Percentiles rank a stretch among this genome's conserved stretches.
These are phyloP conservation scores for Trichoderma virens DNA, from an alignment of 495 filamentous ascomycete species.

Conservation along the genomic window DNA sequence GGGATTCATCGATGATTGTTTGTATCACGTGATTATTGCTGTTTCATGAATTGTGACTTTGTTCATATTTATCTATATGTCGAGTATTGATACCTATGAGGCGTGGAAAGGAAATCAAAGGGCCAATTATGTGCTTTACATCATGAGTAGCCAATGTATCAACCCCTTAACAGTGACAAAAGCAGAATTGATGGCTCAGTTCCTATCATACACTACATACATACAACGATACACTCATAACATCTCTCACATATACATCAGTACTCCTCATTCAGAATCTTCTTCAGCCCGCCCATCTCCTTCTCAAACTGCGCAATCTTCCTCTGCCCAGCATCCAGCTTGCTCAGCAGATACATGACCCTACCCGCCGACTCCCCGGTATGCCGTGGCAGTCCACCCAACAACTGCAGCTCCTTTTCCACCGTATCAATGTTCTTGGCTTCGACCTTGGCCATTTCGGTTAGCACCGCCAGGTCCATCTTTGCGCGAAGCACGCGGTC, in stretches of 20 bases:
- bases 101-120: too few species aligned
- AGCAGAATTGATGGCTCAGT: too few species aligned
- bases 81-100: too few species aligned
- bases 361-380: conserved; percentile 54
- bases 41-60: too few species aligned
- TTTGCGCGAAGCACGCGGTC: conserved; percentile 66
- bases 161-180: too few species aligned
- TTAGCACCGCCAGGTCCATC: conserved; percentile 65
- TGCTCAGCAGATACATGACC: conserved; percentile 62
- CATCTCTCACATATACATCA: background rate
- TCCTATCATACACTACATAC: background rate
- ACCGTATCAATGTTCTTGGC: conserved; percentile 66
- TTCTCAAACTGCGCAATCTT: conserved; percentile 70
- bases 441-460: conserved; percentile 62
- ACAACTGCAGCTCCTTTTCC: conserved; percentile 65
- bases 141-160: too few species aligned
- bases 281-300: conserved; percentile 65
- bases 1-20: too few species aligned
- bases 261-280: conserved; percentile 29
- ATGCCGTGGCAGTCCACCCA: conserved; percentile 53
- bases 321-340: conserved; percentile 60
- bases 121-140: too few species aligned
- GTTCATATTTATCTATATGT: too few species aligned
- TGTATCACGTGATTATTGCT: too few species aligned
- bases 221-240: background rate